Evolutionary conservation across 2,329 filamentous ascomycete genomes (phyloP).

Genomic region (Cercospora sp.): DNA sequence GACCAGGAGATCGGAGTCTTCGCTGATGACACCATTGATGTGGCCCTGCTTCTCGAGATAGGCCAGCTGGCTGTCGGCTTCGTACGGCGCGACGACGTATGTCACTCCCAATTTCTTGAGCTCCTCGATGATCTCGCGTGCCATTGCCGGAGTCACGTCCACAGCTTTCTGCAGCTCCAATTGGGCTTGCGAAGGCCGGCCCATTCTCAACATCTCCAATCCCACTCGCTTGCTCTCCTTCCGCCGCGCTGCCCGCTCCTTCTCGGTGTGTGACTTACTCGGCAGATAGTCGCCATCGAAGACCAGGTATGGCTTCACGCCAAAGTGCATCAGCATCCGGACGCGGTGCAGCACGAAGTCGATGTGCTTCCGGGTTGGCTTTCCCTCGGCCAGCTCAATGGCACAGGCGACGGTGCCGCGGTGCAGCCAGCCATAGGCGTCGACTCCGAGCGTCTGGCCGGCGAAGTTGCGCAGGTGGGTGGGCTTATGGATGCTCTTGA

Average conservation of each 20-base stretch:
- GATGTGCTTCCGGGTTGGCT: slow-evolving; percentile 84
- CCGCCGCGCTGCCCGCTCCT: slow-evolving; percentile 70
- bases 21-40: slow-evolving; percentile 85
- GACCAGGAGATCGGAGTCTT: slow-evolving; percentile 93
- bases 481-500: slow-evolving; percentile 94
- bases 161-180: slow-evolving; percentile 91
- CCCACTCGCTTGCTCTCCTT: slow-evolving; percentile 75
- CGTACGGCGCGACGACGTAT: slow-evolving; percentile 94
- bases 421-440: slow-evolving; percentile 98
- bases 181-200: slow-evolving; percentile 76
- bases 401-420: slow-evolving; percentile 88
- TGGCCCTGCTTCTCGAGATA: slow-evolving; percentile 86
- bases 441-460: slow-evolving; percentile 88
- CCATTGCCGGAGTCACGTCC: slow-evolving; percentile 96
- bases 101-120: slow-evolving; percentile 76
- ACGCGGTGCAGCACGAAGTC: slow-evolving; percentile 88
- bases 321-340: slow-evolving; percentile 90
- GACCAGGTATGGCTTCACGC: slow-evolving; percentile 88
- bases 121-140: slow-evolving; percentile 84
- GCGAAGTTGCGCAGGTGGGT: slow-evolving; percentile 81
- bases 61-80: slow-evolving; percentile 94
- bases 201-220: slow-evolving; percentile 75
- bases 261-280: slow-evolving; percentile 87
- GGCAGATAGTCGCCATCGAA: slow-evolving; percentile 96
- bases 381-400: slow-evolving; percentile 83